A percentile compares a stretch with the other conserved stretches of the same genome.
Evolutionary conservation across 2,329 filamentous ascomycete species (phyloP).

Genomic region (Monosporascus ibericus): DNA sequence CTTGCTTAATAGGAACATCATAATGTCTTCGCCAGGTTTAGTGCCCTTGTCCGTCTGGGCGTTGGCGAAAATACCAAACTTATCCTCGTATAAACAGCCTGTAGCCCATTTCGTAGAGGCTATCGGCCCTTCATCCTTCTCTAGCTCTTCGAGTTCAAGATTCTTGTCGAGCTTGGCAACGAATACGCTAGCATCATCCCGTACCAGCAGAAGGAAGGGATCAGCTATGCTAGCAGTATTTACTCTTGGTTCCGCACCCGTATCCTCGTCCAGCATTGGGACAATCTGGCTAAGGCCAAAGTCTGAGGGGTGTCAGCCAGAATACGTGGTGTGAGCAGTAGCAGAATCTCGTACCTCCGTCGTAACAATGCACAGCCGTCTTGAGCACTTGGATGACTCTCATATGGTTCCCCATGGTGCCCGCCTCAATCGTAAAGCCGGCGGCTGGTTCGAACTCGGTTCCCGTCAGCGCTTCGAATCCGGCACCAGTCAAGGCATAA

Average conservation of each 20-base stretch:
- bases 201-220: constrained; percentile 74
- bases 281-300: constrained; percentile 86
- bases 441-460: constrained; percentile 91
- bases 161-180: constrained; percentile 74
- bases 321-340: not conserved
- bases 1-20: constrained; percentile 72
- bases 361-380: constrained; percentile 84
- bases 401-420: constrained; percentile 71
- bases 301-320: constrained; percentile 44
- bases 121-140: constrained; percentile 52
- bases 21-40: constrained; percentile 43
- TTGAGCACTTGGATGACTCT: constrained; percentile 83
- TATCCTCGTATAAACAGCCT: constrained; percentile 76
- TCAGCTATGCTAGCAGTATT: constrained; percentile 79
- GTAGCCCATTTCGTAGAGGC: constrained; percentile 68
- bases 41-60: constrained; percentile 31
- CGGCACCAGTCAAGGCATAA: constrained; percentile 66
- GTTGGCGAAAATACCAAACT: constrained; percentile 46
- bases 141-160: constrained; percentile 79
- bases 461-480: constrained; percentile 68
- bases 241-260: constrained; percentile 71
- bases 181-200: constrained; percentile 76
- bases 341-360: constrained; percentile 60
- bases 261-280: constrained; percentile 87
- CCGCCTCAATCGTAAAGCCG: constrained; percentile 79